phyloP scores from a whole-genome alignment of 768 basidiomycete genomes.

The Paxillus involutus region DNA sequence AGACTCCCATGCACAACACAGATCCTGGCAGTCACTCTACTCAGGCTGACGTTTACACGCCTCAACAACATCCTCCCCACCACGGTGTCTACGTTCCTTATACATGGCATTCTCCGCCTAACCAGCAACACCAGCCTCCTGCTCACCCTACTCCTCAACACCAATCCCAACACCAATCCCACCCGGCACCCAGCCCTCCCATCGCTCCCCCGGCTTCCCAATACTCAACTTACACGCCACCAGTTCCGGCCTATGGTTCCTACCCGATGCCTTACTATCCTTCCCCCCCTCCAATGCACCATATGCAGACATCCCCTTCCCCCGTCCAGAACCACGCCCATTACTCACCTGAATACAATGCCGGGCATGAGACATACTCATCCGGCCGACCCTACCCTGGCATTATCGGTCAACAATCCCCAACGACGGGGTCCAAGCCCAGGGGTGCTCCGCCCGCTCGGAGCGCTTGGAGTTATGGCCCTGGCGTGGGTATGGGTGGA shows the following conservation, averaged over 20 bases:
- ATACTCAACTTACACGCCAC: constrained; percentile 31
- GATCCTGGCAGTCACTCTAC: constrained; percentile 29
- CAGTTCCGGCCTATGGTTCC: constrained; percentile 33
- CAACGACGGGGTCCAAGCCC: constrained; percentile 23
- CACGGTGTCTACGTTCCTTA: constrained; percentile 31
- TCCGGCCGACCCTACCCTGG: constrained; percentile 27
- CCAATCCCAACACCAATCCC: constrained; percentile 36
- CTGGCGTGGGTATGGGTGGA: constrained; percentile 55
- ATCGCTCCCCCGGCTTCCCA: constrained; percentile 31
- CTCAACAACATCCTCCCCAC: constrained; percentile 32
- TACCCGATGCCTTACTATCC: constrained; percentile 37
- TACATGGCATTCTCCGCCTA: constrained; percentile 33
- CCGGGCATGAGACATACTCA: constrained; percentile 24
- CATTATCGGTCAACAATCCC: constrained; percentile 30
- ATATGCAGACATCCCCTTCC: constrained; percentile 26
- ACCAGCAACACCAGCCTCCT: constrained; percentile 28
- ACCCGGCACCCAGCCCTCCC: constrained; percentile 30
- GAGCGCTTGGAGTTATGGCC: constrained; percentile 70
- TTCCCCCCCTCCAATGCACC: constrained; percentile 30
- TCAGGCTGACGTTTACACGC: constrained; percentile 32
- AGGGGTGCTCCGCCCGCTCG: constrained; percentile 42
- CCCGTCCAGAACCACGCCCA: constrained; percentile 25
- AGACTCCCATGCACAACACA: constrained; percentile 39
- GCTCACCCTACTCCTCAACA: constrained; percentile 44
- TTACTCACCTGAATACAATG: constrained; percentile 30